A percentile compares a stretch with the other conserved stretches of the same genome.
Evolutionary conservation across 2,329 filamentous ascomycete species (phyloP).

Genomic region (Epichloe uncinata): DNA sequence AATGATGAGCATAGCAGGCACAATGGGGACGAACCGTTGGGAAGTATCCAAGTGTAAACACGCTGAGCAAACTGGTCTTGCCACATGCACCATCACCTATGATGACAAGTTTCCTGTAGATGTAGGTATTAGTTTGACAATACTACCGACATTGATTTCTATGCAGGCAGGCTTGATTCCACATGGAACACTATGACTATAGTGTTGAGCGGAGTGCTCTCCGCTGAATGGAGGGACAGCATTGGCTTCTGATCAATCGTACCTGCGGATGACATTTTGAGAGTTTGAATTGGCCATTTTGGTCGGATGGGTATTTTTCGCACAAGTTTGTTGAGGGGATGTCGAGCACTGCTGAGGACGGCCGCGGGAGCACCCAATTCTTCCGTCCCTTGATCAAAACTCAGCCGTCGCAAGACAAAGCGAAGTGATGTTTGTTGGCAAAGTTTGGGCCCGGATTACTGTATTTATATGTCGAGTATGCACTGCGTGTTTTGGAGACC

Average conservation of each 20-base stretch:
- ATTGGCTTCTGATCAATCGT: conserved; percentile 12
- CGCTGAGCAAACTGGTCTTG: conserved; percentile 92
- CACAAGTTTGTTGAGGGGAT: neutral
- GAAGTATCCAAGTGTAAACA: conserved; percentile 96
- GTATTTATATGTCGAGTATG: neutral
- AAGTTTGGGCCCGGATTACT: too few relatives aligned
- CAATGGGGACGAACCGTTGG: conserved; percentile 60
- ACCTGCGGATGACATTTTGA: conserved; percentile 54
- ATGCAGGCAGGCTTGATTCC: neutral
- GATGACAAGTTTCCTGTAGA: conserved; percentile 77
- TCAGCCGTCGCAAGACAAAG: too few relatives aligned
- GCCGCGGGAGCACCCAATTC: neutral
- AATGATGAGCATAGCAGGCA: conserved; percentile 1
- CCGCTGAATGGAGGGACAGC: too few relatives aligned
- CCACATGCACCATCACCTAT: conserved; percentile 96
- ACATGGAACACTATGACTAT: neutral
- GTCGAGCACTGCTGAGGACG: neutral
- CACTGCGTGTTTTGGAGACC: neutral
- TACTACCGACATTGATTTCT: neutral
- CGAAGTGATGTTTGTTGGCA: too few relatives aligned
- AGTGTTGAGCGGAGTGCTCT: neutral
- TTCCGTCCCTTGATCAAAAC: too few relatives aligned
- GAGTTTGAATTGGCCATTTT: conserved; percentile 32
- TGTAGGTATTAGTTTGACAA: neutral
- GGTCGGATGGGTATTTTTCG: neutral